Base-by-base conservation (phyloP, 805 yeast genomes). In the Wickerhamiella sergipiensis region DNA sequence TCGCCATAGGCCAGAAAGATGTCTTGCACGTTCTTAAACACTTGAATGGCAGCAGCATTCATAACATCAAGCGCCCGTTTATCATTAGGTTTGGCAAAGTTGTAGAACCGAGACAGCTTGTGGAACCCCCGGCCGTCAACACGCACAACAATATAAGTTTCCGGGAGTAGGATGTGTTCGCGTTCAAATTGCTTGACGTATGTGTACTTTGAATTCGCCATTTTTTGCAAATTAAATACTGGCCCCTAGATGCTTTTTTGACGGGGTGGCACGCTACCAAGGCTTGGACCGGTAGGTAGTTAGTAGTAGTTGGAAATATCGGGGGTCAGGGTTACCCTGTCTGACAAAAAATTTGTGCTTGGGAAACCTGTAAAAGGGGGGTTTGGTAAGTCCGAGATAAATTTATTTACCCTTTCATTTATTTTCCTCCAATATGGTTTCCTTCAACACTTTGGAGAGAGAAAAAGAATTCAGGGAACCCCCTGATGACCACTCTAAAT, bases 111-210 rank as follows among this genome's bases (percentile, higher is more conserved):
- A 2, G 95, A 80, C 59, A 92, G 83, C 55, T 62, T 61, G 67
- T 92, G 98, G 64, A 92, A 92, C 22, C 95, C 95, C 56, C 92
- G 77, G 1, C 98, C 98, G 61, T 92, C 98, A 0, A 92, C 79
- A 43, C 98, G 73, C 2, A 92, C 77, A 9, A 92, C 82, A 8
- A 92, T 80, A 65, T 81, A 81, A 0, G 94, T 79, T 52, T 86
- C 83, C 1, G 89, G 95, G 0, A 92, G 73, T 4, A 92, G 72
- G 29, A 68, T 67, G 57, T 79, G 78, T 52, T 85, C 90, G 31
- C 77, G 70, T 64, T 92, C 98, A 65, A 86, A 92, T 50, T 69
- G 67, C 59, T 79, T 81, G 44, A 89, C 97, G 64, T 90, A 92
- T 63, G 89, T 96, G 63, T 76, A 90, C 54, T 87, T 71, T 2